Evolutionary conservation across 23 red algal species (phyloP), one percentile per base, ranked within the genome.

Genomic region (Gracilaria caudata): DNA sequence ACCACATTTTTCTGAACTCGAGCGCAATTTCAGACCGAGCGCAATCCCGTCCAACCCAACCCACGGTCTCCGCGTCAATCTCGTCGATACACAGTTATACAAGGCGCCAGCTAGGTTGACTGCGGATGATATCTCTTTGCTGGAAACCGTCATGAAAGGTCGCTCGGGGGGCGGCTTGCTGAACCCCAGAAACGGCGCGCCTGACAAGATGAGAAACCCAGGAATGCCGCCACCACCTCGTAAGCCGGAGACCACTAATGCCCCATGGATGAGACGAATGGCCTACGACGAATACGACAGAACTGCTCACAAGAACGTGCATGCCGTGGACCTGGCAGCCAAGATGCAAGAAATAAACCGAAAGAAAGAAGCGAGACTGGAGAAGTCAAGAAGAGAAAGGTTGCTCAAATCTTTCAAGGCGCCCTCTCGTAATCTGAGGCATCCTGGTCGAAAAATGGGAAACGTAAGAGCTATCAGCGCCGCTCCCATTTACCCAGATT

Each of bases 191-290:
- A 80, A 37, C 21, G 28, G 20, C 34, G 51, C 56, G 40, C 70
- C 39, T 24, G 33, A 75, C 40, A 75, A 75, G 5, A 80, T 80
- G 77, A 57, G 56, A 40, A 39, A 63, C 51, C 77, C 77, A 41
- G 54, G 72, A 59, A 72, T 63, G 38, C 68, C 55, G 19, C 82
- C 82, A 29, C 82, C 82, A 10, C 82, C 61, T 29, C 44, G 46
- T 12, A 59, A 66, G 36, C 51, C 51, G 11, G 72, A 60, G 41
- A 73, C 57, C 39, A 72, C 77, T 33, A 73, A 40, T 29, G 59
- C 47, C 36, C 87, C 87, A 20, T 91, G 75, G 76, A 81, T 91
- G 87, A 49, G 87, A 55, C 37, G 76, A 46, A 91, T 91, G 87
- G 66, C 73, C 37, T 91, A 91, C 53, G 87, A 91, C 29, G 87